Evolutionary conservation across 257 asterid species (phyloP).

Genomic region (Mitragyna speciosa): DNA sequence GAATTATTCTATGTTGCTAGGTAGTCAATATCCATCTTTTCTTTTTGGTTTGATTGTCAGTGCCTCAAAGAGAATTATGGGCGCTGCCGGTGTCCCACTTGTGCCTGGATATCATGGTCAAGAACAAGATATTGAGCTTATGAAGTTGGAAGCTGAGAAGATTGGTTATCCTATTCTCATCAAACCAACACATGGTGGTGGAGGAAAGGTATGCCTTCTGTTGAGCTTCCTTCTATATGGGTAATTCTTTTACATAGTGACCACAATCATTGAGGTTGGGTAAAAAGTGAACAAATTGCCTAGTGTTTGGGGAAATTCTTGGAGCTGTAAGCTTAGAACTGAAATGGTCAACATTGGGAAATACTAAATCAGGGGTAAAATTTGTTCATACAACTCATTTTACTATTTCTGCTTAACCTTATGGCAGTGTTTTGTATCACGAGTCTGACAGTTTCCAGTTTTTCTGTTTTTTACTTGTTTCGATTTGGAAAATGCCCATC

Average conservation of each 20-base stretch:
- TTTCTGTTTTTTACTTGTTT: background rate
- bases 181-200: conserved; percentile 99
- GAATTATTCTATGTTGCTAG: background rate
- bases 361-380: background rate
- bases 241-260: background rate
- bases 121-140: conserved; percentile 80
- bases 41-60: conserved; percentile 38
- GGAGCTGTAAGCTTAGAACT: background rate
- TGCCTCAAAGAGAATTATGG: conserved; percentile 99
- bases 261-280: background rate
- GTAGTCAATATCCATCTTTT: background rate
- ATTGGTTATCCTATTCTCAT: conserved; percentile 93
- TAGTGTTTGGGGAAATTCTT: background rate
- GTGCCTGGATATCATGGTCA: conserved; percentile 98
- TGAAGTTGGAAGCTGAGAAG: conserved; percentile 91
- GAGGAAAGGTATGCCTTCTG: conserved; percentile 73
- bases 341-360: background rate
- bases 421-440: background rate
- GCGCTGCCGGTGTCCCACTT: conserved; percentile 99
- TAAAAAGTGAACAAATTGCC: background rate
- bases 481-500: background rate
- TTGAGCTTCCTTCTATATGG: conserved; percentile 9
- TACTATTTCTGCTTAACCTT: background rate
- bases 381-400: background rate
- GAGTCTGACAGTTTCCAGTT: background rate